Conservation (phyloP, 768 basidiomycete genomes). For the Hericium rajendrae region DNA sequence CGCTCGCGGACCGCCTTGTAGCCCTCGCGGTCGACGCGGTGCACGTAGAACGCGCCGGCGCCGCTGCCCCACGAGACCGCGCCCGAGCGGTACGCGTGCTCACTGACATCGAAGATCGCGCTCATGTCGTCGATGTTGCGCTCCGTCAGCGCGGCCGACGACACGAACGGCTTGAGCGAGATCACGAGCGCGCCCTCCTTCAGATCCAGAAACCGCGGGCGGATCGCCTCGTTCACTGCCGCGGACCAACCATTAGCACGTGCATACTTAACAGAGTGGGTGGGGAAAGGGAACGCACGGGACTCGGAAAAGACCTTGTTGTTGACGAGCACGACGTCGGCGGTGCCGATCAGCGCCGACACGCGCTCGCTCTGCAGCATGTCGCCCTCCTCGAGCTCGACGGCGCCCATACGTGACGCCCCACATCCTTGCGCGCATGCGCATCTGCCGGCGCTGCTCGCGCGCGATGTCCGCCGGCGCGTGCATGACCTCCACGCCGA, state of each 20-base stretch:
- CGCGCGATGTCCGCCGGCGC: slow-evolving; percentile 75
- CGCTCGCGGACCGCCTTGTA: slow-evolving; percentile 27
- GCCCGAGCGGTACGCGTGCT: slow-evolving; percentile 6
- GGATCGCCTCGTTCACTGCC: slow-evolving; percentile 77
- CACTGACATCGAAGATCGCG: slow-evolving; percentile 63
- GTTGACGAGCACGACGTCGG: slow-evolving; percentile 88
- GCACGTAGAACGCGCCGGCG: slow-evolving; percentile 64
- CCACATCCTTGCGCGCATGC: slow-evolving; percentile 84
- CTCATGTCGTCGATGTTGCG: slow-evolving; percentile 79
- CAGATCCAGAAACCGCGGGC: slow-evolving; percentile 86
- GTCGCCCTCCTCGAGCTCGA: slow-evolving; percentile 77
- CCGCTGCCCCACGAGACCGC: slow-evolving; percentile 75
- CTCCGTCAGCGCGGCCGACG: slow-evolving; percentile 59
- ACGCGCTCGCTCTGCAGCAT: slow-evolving; percentile 67
- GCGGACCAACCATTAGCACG: neutral
- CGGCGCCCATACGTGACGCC: slow-evolving; percentile 65
- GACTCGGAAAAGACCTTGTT: slow-evolving; percentile 76
- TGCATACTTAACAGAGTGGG: neutral
- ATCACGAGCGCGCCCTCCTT: slow-evolving; percentile 90
- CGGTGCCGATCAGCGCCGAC: slow-evolving; percentile 59
- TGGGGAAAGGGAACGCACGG: slow-evolving; percentile 40
- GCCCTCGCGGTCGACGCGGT: slow-evolving; percentile 65
- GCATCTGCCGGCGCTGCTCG: slow-evolving; percentile 65
- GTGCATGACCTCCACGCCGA: slow-evolving; percentile 65
- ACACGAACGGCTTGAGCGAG: slow-evolving; percentile 79